These are phyloP conservation scores for Vachellia pachyceras DNA, from an alignment of 306 rosid genomes.

Conservation along the genomic window DNA sequence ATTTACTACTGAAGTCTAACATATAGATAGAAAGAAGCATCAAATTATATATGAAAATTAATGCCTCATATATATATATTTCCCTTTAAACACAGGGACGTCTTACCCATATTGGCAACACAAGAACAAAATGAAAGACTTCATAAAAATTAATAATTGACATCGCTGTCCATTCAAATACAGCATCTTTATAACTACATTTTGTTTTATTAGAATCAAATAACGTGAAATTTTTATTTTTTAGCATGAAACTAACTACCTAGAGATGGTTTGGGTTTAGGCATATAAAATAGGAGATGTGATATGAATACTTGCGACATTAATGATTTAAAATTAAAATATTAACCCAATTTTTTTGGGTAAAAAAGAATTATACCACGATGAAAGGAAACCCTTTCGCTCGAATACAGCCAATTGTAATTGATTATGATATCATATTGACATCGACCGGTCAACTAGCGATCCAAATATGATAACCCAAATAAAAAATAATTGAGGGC, in stretches of 20 bases:
- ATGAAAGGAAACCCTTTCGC: background rate
- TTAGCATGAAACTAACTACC: too few relatives aligned
- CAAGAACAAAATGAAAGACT: background rate
- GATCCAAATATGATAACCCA: too few relatives aligned
- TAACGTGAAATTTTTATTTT: too few relatives aligned
- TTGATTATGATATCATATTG: background rate
- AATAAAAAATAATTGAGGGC: background rate
- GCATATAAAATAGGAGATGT: too few relatives aligned
- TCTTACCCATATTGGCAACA: background rate
- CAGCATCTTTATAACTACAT: background rate
- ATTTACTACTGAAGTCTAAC: background rate
- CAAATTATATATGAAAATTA: background rate
- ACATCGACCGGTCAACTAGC: background rate
- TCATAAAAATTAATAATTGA: background rate
- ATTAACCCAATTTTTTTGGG: background rate
- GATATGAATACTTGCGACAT: background rate
- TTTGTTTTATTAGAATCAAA: background rate
- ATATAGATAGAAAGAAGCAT: background rate
- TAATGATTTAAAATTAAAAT: background rate
- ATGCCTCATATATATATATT: background rate
- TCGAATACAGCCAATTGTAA: background rate
- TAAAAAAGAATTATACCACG: background rate
- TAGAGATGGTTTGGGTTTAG: too few relatives aligned
- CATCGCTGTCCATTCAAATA: background rate
- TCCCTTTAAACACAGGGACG: background rate